Base-by-base conservation (phyloP, 73 alveolate genomes). In the Stentor coeruleus region DNA sequence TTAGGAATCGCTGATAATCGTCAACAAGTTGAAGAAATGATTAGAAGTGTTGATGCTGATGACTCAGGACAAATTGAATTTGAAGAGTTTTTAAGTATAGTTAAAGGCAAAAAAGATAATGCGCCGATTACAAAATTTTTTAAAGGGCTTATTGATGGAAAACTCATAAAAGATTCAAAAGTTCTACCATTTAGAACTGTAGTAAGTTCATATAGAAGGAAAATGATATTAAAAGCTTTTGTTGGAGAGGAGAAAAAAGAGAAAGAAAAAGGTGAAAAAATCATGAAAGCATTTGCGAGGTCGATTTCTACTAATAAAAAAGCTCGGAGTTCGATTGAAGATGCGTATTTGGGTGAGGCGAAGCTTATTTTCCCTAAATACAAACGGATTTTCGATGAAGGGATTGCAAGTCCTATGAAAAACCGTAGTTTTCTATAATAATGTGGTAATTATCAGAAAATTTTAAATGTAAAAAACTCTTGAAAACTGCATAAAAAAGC, bases 11-110 rank as follows among this genome's bases (percentile, higher is more conserved):
- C 95, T 0, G 95, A 95, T 49, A 87, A 81, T 55, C 80, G 99
- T 57, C 91, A 90, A n/a, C 91, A 95, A 91, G 98, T 95, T 0
- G 89, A 92, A 74, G 91, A 90, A 74, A 92, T 95, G 59, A 93
- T 95, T 59, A 80, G 76, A 3, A 81, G 84, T 42, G 99, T 95
- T 4, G 98, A 95, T 85, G 96, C 86, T n/a, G 99, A 95, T 84
- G 98, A 96, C 35, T 82, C 98, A 37, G 93, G 94, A 38, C 81
- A 90, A 73, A 94, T 96, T 38, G 98, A 96, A 81, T 96, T 95
- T 76, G 95, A 93, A 31, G 99, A 96, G 85, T 96, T 96, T 85
- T 89, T 95, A 35, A 81, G 89, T 38, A 96, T 96, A 80, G 93
- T 96, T 88, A 94, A 92, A 80, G 96, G 97, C 31, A 93, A 30